Conservation (phyloP, 2,329 filamentous ascomycete genomes). For the Remersonia thermophila region DNA sequence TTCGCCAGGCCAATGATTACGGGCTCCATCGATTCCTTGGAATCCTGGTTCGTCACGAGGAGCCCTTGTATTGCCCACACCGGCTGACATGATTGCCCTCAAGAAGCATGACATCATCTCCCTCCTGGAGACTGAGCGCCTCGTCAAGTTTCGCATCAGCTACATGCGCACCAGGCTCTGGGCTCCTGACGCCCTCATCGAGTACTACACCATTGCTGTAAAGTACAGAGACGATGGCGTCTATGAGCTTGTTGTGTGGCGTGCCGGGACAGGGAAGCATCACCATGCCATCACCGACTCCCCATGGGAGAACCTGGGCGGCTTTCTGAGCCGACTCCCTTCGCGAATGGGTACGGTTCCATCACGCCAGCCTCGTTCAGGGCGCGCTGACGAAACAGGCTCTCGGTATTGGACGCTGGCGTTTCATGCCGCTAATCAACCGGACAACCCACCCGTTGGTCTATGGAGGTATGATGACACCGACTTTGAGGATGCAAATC, state of each 20-base stretch:
- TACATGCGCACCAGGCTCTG: slow-evolving; percentile 5
- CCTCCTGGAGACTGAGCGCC: slow-evolving; percentile 10
- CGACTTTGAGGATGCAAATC: slow-evolving; percentile 12
- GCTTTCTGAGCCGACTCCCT: slow-evolving; percentile 12
- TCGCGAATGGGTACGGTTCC: slow-evolving; percentile 5
- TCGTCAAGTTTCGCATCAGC: slow-evolving; percentile 13
- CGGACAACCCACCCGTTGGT: slow-evolving; percentile 8
- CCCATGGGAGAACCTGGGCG: slow-evolving; percentile 12
- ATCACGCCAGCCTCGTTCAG: no score
- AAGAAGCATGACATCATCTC: slow-evolving; percentile 13
- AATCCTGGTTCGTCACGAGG: slow-evolving; percentile 7
- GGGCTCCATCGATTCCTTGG: slow-evolving; percentile 8
- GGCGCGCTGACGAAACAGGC: slow-evolving; percentile 2
- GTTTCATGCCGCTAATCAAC: slow-evolving; percentile 10
- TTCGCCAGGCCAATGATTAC: slow-evolving; percentile 6
- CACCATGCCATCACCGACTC: slow-evolving; percentile 3
- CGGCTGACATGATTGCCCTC: no score
- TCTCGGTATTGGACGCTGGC: slow-evolving; percentile 10
- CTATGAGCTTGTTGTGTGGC: slow-evolving; percentile 13
- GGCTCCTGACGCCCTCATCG: slow-evolving; percentile 5
- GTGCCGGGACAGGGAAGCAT: slow-evolving; percentile 8
- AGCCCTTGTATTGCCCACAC: no score
- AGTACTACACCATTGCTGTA: slow-evolving; percentile 13
- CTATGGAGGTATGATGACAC: slow-evolving; percentile 11
- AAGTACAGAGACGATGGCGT: slow-evolving; percentile 9